These are phyloP conservation scores for Calonectria pteridis DNA, from an alignment of 2,329 filamentous ascomycete species.

Conservation along the genomic window DNA sequence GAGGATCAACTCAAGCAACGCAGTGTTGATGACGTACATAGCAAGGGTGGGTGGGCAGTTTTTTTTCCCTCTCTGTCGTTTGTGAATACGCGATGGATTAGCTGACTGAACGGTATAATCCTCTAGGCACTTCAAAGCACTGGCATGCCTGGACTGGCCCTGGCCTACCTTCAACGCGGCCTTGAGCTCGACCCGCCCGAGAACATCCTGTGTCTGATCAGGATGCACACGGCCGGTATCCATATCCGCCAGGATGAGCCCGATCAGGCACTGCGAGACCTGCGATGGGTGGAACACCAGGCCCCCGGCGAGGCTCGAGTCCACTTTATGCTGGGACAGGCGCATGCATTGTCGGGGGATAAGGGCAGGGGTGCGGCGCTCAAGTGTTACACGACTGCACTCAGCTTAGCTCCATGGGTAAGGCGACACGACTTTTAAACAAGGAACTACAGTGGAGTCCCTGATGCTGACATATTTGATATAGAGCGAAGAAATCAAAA, in stretches of 20 bases:
- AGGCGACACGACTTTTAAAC: neutral
- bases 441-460: neutral
- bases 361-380: slow-evolving; percentile 14
- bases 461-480: slow-evolving; percentile 15
- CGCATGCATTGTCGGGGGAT: slow-evolving; percentile 16
- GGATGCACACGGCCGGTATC: slow-evolving; percentile 20
- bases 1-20: slow-evolving; percentile 36
- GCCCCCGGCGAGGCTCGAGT: slow-evolving; percentile 19
- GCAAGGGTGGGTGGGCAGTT: slow-evolving; percentile 28
- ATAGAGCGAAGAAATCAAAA: slow-evolving; percentile 21
- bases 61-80: neutral
- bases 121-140: slow-evolving; percentile 26
- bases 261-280: slow-evolving; percentile 11
- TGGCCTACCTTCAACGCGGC: slow-evolving; percentile 17
- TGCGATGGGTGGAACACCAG: slow-evolving; percentile 9
- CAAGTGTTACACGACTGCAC: slow-evolving; percentile 18
- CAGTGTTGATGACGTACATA: slow-evolving; percentile 36
- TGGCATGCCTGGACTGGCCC: slow-evolving; percentile 23
- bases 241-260: slow-evolving; percentile 11
- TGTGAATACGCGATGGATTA: neutral
- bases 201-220: slow-evolving; percentile 16
- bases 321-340: slow-evolving; percentile 22
- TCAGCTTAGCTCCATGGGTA: slow-evolving; percentile 25
- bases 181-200: slow-evolving; percentile 13
- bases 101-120: neutral